Conservation (phyloP, 1,284 basidiomycete genomes). For the Apiotrichum gamsii region DNA sequence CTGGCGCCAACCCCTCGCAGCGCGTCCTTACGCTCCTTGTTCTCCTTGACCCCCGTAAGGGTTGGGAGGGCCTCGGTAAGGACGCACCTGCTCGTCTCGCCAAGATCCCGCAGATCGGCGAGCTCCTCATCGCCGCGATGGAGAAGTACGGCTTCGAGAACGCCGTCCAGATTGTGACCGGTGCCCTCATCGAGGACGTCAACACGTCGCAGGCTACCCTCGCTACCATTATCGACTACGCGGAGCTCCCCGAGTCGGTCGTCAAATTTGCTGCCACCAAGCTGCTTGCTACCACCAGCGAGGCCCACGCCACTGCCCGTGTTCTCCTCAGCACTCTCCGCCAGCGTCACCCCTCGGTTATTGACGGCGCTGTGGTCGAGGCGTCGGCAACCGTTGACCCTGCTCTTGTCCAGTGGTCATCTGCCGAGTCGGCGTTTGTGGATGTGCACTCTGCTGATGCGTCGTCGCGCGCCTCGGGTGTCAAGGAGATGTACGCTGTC, state of each 20-base stretch:
- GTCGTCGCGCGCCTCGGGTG: conserved; percentile 41
- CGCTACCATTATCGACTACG: conserved; percentile 24
- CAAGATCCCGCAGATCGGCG: conserved; percentile 29
- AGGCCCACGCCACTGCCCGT: conserved; percentile 20
- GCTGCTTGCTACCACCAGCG: conserved; percentile 20
- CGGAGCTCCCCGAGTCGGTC: conserved; percentile 23
- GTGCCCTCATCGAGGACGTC: conserved; percentile 20
- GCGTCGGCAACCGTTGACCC: conserved; percentile 16
- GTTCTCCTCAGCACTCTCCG: conserved; percentile 31
- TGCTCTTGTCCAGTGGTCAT: conserved; percentile 15
- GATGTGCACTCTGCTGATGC: conserved; percentile 46
- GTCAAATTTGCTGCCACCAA: conserved; percentile 24
- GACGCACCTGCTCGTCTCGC: conserved; percentile 22
- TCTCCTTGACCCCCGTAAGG: conserved; percentile 37
- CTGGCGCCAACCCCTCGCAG: conserved; percentile 42
- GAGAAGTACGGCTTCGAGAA: conserved; percentile 40
- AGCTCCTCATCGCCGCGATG: conserved; percentile 33
- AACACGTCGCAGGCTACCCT: conserved; percentile 18
- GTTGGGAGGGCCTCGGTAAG: conserved; percentile 31
- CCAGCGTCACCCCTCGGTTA: conserved; percentile 38
- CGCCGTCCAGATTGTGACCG: conserved; percentile 26
- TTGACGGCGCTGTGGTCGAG: conserved; percentile 30
- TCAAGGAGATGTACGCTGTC: conserved; percentile 38
- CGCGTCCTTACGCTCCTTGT: conserved; percentile 43
- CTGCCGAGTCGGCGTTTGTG: conserved; percentile 33